These are phyloP conservation scores for Crepidotus variabilis DNA, from an alignment of 768 basidiomycete genomes.

Conservation along the genomic window DNA sequence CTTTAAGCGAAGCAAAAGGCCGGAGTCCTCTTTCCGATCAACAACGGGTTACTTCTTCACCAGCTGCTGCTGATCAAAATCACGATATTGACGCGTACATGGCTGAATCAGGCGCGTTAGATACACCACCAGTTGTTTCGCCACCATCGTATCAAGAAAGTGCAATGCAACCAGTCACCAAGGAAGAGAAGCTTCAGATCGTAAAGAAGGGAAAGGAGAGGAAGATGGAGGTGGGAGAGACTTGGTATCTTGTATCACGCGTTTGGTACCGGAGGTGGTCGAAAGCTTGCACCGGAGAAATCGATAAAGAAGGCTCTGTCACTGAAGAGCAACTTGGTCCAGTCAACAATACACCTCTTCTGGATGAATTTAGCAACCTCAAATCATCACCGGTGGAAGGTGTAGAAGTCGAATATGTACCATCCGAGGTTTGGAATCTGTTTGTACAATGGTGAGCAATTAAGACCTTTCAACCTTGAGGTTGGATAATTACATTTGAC, in stretches of 20 bases:
- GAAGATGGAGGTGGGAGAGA: conserved; percentile 61
- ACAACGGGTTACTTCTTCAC: conserved; percentile 25
- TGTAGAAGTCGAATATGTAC: conserved; percentile 72
- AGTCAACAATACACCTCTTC: conserved; percentile 68
- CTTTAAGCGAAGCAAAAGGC: conserved; percentile 36
- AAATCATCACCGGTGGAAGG: conserved; percentile 48
- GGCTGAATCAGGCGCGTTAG: conserved; percentile 50
- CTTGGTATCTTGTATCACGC: conserved; percentile 74
- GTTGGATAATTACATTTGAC: conserved; percentile 3
- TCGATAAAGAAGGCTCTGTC: conserved; percentile 64
- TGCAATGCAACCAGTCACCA: conserved; percentile 24
- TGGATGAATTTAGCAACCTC: conserved; percentile 52
- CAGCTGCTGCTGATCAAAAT: conserved; percentile 34
- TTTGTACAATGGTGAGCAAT: conserved; percentile 64
- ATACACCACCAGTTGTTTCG: conserved; percentile 25
- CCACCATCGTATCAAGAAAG: conserved; percentile 20
- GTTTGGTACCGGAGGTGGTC: conserved; percentile 76
- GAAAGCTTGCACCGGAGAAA: conserved; percentile 63
- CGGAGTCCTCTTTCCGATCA: conserved; percentile 39
- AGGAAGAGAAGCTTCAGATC: conserved; percentile 43
- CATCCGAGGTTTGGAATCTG: conserved; percentile 64
- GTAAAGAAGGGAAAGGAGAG: conserved; percentile 43
- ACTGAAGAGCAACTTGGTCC: conserved; percentile 65
- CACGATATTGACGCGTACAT: conserved; percentile 69
- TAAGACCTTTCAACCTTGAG: conserved; percentile 3